phyloP scores from a whole-genome alignment of 805 yeast genomes.

The Yarrowia osloensis region DNA sequence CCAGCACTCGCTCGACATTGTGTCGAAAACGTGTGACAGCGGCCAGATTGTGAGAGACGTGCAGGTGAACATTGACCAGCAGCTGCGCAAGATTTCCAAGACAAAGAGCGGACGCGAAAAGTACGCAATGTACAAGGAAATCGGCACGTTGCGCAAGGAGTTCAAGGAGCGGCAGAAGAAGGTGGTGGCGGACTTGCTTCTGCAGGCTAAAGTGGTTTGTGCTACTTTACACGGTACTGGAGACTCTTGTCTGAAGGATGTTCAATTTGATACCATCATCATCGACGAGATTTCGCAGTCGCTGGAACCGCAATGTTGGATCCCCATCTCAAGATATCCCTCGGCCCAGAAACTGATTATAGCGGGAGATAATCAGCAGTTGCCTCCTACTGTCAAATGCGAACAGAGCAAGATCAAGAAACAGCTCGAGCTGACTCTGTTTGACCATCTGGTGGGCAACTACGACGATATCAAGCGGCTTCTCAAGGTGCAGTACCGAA shows the following conservation, averaged over 20 bases:
- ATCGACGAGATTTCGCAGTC: conserved; percentile 96
- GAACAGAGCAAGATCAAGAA: conserved; percentile 48
- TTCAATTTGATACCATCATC: conserved; percentile 75
- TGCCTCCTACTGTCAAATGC: conserved; percentile 83
- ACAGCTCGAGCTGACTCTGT: conserved; percentile 64
- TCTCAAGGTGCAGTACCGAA: conserved; percentile 79
- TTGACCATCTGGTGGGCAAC: conserved; percentile 70
- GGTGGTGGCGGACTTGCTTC: conserved; percentile 58
- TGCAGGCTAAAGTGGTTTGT: conserved; percentile 66
- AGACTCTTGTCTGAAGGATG: conserved; percentile 61
- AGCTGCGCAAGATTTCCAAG: conserved; percentile 56
- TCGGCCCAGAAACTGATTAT: conserved; percentile 62
- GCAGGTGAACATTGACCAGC: conserved; percentile 63
- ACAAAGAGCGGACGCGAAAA: conserved; percentile 65
- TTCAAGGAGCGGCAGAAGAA: conserved; percentile 65
- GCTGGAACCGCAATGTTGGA: conserved; percentile 95
- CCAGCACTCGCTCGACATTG: conserved; percentile 73
- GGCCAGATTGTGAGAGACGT: conserved; percentile 69
- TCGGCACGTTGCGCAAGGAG: conserved; percentile 71
- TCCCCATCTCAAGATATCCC: conserved; percentile 72
- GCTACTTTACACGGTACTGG: conserved; percentile 90
- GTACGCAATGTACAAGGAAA: conserved; percentile 64
- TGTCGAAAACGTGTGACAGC: conserved; percentile 59
- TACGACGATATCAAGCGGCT: conserved; percentile 51
- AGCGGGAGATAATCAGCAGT: conserved; percentile 92